Conservation (phyloP, 2,329 filamentous ascomycete genomes). For the Zasmidium cellare region DNA sequence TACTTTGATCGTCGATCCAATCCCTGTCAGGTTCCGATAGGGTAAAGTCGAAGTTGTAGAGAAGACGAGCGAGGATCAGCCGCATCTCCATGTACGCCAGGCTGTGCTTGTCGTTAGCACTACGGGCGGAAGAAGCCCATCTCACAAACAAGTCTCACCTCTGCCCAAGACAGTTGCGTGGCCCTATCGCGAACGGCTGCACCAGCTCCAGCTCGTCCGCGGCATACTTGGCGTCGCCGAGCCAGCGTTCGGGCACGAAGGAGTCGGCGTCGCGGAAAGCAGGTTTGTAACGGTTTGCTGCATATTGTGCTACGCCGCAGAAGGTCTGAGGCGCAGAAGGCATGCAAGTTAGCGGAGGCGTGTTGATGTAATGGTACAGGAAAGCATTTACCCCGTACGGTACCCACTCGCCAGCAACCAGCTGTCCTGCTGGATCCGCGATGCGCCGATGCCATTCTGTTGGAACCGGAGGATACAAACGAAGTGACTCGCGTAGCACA, state of each 20-base stretch:
- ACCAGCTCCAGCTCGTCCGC: constrained; percentile 18
- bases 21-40: constrained; percentile 35
- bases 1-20: constrained; percentile 37
- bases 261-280: constrained; percentile 26
- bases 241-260: constrained; percentile 40
- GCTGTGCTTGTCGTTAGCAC: background rate
- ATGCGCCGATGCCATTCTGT: constrained; percentile 27
- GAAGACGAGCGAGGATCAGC: constrained; percentile 39
- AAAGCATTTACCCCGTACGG: background rate
- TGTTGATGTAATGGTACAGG: background rate
- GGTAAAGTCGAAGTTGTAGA: constrained; percentile 41
- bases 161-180: constrained; percentile 35
- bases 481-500: constrained; percentile 37
- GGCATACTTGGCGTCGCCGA: constrained; percentile 28
- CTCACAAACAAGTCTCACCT: constrained; percentile 9
- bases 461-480: constrained; percentile 39
- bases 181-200: constrained; percentile 32
- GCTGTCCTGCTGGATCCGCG: constrained; percentile 12
- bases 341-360: background rate
- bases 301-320: constrained; percentile 4
- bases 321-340: background rate
- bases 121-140: background rate
- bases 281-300: constrained; percentile 18
- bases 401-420: constrained; percentile 6
- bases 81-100: constrained; percentile 42